Evolutionary conservation across 805 yeast species (phyloP), one percentile per base, ranked within the genome.

Genomic region (Myxozyma kluyveri): DNA sequence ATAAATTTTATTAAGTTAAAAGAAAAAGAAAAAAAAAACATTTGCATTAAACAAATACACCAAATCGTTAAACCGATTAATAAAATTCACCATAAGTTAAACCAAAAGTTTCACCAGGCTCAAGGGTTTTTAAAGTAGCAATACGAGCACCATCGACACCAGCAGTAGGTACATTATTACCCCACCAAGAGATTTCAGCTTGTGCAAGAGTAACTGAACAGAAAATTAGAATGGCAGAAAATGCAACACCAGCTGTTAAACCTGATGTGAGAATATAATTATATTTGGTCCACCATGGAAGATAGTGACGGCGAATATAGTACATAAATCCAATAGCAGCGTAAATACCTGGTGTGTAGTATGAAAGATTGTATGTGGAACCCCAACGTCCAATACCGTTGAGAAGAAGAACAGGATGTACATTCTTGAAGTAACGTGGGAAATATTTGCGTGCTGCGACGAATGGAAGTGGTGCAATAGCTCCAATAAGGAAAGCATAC

Each of bases 251-350:
- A 6, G 83, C 77, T 36, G 83, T 83, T 17, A 84, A 66, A 1
- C 81, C 88, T 22, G 84, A 80, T 19, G 85, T 77, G 44, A 84
- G 68, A 3, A 82, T 76, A 63, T 81, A 83, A 65, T 83, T 83
- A 65, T 84, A 84, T 66, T 83, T 83, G 36, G 83, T 81, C 88
- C 89, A 84, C 89, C 89, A 84, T 45, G 74, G 68, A 43, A 77
- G 70, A 69, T 78, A 81, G 55, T 73, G 71, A 42, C 77, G 72
- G 55, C 79, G 80, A 49, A 83, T 67, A 60, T 73, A 72, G 67
- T 74, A 81, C 70, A 80, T 80, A 70, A 83, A 83, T 4, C 72
- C 45, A 56, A 75, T 74, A 2, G 86, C 83, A 32, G 78, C 72
- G 66, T 81, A 82, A 65, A 81, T 83, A 66, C 82, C 83, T 23